Percentiles rank a stretch among this genome's conserved stretches.
Evolutionary conservation across 2,329 filamentous ascomycete genomes (phyloP).

Genomic region (Incumbomyces lentus): DNA sequence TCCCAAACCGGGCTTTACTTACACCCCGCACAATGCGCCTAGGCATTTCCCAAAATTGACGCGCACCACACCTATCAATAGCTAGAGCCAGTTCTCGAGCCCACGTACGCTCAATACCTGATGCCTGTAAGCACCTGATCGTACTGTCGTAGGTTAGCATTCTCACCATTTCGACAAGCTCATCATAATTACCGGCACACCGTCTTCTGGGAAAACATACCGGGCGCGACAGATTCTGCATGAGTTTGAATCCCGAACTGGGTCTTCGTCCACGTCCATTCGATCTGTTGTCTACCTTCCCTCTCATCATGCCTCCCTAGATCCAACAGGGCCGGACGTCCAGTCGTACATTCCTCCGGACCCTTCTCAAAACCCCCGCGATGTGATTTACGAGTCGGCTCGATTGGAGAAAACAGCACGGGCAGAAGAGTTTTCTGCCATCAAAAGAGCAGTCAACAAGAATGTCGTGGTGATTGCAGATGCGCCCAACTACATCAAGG

Average conservation of each 20-base stretch:
- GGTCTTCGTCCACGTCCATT: constrained; percentile 8
- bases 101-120: background rate
- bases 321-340: constrained; percentile 14
- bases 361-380: constrained; percentile 18
- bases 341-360: constrained; percentile 47
- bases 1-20: no score
- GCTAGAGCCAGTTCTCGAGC: no score
- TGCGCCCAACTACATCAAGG: constrained; percentile 59
- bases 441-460: constrained; percentile 47
- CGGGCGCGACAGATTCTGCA: constrained; percentile 48
- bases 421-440: constrained; percentile 50
- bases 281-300: constrained; percentile 40
- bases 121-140: constrained; percentile 16
- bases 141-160: background rate
- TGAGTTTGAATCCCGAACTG: constrained; percentile 36
- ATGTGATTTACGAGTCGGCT: constrained; percentile 20
- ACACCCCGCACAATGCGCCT: no score
- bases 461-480: constrained; percentile 54
- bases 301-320: constrained; percentile 42
- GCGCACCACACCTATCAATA: no score
- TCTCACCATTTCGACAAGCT: constrained; percentile 33
- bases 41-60: no score
- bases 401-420: constrained; percentile 50
- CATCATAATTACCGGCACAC: constrained; percentile 52
- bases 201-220: constrained; percentile 53